These are phyloP conservation scores for Lactarius pseudohatsudake DNA, from an alignment of 768 basidiomycete genomes.

Conservation along the genomic window DNA sequence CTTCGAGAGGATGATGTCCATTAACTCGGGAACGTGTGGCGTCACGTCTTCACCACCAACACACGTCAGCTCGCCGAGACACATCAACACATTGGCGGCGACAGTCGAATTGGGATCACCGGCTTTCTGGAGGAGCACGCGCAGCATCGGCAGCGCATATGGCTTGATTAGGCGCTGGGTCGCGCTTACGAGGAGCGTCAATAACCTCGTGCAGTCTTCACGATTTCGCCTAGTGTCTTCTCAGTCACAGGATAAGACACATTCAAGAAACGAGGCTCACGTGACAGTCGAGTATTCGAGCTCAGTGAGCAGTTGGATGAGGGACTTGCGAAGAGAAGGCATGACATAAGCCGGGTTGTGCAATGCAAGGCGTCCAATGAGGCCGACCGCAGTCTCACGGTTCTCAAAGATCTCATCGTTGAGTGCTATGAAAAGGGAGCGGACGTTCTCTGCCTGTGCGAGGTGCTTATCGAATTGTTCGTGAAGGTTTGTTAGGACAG, in stretches of 20 bases:
- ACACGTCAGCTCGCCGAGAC: conserved; percentile 89
- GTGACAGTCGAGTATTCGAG: conserved; percentile 90
- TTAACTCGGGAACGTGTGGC: conserved; percentile 79
- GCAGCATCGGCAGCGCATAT: conserved; percentile 93
- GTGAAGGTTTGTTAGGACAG: conserved; percentile 83
- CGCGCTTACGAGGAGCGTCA: conserved; percentile 86
- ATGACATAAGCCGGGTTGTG: conserved; percentile 99
- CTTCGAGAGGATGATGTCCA: conserved; percentile 86
- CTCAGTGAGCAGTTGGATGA: conserved; percentile 95
- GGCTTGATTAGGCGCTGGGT: conserved; percentile 94
- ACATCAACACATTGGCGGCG: conserved; percentile 89
- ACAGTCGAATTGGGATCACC: conserved; percentile 83
- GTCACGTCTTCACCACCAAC: conserved; percentile 92
- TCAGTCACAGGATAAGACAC: conserved; percentile 19
- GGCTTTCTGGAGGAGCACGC: conserved; percentile 87
- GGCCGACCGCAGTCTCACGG: conserved; percentile 81
- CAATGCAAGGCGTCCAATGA: conserved; percentile 91
- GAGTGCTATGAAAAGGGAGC: conserved; percentile 93
- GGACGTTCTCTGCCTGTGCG: conserved; percentile 97
- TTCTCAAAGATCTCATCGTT: conserved; percentile 97
- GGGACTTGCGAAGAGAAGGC: conserved; percentile 91
- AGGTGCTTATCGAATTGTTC: conserved; percentile 96
- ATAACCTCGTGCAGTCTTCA: conserved; percentile 89
- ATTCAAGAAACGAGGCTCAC: conserved; percentile 46
- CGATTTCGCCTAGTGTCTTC: conserved; percentile 62